Conservation (phyloP, 2,329 filamentous ascomycete species). For the Neonectria neomacrospora region DNA sequence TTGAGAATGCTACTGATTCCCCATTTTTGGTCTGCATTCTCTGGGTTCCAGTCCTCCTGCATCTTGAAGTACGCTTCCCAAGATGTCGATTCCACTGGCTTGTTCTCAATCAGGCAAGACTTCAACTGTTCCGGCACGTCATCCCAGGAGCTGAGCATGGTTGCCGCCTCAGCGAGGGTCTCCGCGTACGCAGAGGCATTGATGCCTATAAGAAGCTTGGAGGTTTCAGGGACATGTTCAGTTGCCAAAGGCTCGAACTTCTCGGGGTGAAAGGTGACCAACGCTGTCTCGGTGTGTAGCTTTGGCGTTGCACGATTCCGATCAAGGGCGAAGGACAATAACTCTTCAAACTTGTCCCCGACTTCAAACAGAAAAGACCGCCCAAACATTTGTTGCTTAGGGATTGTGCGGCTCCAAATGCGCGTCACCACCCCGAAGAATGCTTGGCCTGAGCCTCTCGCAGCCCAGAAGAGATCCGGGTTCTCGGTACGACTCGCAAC, state of each 20-base stretch:
- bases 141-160: slow-evolving; percentile 5
- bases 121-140: slow-evolving; percentile 3
- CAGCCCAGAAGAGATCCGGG: slow-evolving; percentile 60
- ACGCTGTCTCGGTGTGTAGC: slow-evolving; percentile 1
- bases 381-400: slow-evolving; percentile 1
- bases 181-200: slow-evolving; percentile 10
- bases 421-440: slow-evolving; percentile 35
- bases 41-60: slow-evolving; percentile 5
- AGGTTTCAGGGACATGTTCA: background rate
- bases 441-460: slow-evolving; percentile 35
- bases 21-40: slow-evolving; percentile 11
- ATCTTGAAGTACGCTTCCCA: slow-evolving; percentile 15
- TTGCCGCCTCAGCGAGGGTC: background rate
- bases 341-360: slow-evolving; percentile 1
- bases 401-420: slow-evolving; percentile 11
- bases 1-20: slow-evolving; percentile 9
- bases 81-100: background rate
- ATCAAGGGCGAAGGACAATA: slow-evolving; percentile 8
- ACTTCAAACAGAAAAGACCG: slow-evolving; percentile 3
- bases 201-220: background rate
- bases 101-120: background rate
- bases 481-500: slow-evolving; percentile 54
- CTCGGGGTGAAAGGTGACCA: slow-evolving; percentile 6
- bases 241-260: background rate
- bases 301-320: slow-evolving; percentile 5